A percentile compares a stretch with the other conserved stretches of the same genome.
Evolutionary conservation across 2,329 filamentous ascomycete genomes (phyloP).

Genomic region (Fusarium miscanthi): DNA sequence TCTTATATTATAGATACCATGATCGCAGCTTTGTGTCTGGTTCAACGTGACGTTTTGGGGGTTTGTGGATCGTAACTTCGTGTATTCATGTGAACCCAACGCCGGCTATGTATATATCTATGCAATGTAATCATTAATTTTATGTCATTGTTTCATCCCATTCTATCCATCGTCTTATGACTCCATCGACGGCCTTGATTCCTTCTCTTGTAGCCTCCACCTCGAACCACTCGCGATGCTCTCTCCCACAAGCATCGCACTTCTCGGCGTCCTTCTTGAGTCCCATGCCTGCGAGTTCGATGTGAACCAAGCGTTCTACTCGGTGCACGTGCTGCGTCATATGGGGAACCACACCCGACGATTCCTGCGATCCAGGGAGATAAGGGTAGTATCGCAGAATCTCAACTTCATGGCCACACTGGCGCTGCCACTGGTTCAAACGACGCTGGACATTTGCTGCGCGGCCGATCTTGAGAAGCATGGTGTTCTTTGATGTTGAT

Average conservation of each 20-base stretch:
- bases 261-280: conserved; percentile 64
- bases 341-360: conserved; percentile 56
- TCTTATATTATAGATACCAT: conserved; percentile 27
- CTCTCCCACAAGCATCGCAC: conserved; percentile 82
- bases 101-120: conserved; percentile 18
- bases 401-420: conserved; percentile 90
- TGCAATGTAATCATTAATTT: conserved; percentile 23
- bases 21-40: conserved; percentile 17
- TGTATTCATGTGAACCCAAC: conserved; percentile 30
- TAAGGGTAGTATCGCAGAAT: conserved; percentile 95
- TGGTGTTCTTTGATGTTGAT: conserved; percentile 57
- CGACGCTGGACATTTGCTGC: conserved; percentile 88
- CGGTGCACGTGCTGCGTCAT: conserved; percentile 89
- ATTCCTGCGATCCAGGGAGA: conserved; percentile 58
- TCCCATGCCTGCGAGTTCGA: conserved; percentile 79
- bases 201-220: conserved; percentile 79
- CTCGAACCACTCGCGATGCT: conserved; percentile 96
- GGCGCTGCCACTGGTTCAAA: conserved; percentile 91
- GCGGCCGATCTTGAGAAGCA: conserved; percentile 74
- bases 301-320: conserved; percentile 89
- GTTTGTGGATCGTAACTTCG: conserved; percentile 12
- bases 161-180: conserved; percentile 84
- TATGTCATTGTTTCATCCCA: conserved; percentile 74
- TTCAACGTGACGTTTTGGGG: conserved; percentile 14
- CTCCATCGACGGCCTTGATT: conserved; percentile 72